Base-by-base conservation (phyloP, 73 alveolate genomes). In the Paramecium bursaria region DNA sequence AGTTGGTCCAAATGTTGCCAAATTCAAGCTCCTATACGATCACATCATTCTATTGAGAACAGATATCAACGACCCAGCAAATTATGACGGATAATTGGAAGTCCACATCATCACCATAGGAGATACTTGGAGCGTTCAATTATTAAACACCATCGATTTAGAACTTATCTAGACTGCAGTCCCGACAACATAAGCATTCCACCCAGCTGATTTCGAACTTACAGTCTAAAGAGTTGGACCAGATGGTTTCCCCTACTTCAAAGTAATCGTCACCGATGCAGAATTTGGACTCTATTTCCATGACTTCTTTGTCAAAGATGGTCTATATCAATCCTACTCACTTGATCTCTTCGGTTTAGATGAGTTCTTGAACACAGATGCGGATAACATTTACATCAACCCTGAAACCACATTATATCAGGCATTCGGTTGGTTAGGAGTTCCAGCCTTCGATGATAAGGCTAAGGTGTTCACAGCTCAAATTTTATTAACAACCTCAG, bases 311-410 rank as follows among this genome's bases (percentile, higher is more conserved):
- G 19, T 30, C 3, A 33, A 11, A 5, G 39, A 61, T 67, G 27
- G 15, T 0, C 17, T 19, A 39, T 67, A 35, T 17, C 6, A 19
- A 15, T 67, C 33, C 22, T 17, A 21, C 6, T 31, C 60, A 2
- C 42, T 7, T 19, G 82, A 67, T 25, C 22, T 57, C 5, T n/a
- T 67, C 0, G 22, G 21, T 67, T 67, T 67, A 67, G 17, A 67
- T 13, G 13, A 67, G 4, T 67, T 39, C 44, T 67, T 67, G 35
- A 67, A 67, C 44, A 39, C 14, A 7, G 23, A 67, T 67, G 60
- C 15, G 44, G 82, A n/a, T 17, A 14, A 42, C 21, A 7, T 39
- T 21, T 67, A 67, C 44, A 57, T 57, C n/a, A n/a, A n/a, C 33
- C 33, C 44, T 42, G n/a, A 4, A 3, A 42, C 26, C 6, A 67